phyloP scores from a whole-genome alignment of 805 yeast species.

The Saccharomyces kudriavzevii region DNA sequence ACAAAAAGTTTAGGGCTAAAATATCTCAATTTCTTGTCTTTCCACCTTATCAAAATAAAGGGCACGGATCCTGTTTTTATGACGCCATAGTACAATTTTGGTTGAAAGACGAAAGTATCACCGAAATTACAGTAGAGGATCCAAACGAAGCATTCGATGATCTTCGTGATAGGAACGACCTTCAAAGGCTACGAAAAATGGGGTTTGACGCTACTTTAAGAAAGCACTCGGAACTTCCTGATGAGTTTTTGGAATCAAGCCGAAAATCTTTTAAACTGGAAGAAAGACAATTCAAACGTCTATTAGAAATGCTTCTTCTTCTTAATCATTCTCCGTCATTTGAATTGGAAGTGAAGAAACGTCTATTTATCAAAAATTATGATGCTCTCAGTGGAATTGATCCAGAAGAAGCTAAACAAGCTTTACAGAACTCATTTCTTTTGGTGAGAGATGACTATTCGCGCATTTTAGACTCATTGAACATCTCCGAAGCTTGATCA shows the following conservation, averaged over 20 bases:
- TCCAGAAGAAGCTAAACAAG: slow-evolving; percentile 53
- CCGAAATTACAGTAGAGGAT: slow-evolving; percentile 84
- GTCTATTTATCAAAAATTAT: slow-evolving; percentile 70
- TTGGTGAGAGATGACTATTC: slow-evolving; percentile 63
- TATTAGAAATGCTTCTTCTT: slow-evolving; percentile 63
- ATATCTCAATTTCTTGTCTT: slow-evolving; percentile 81
- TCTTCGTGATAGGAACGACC: slow-evolving; percentile 75
- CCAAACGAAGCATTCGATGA: slow-evolving; percentile 91
- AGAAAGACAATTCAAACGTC: slow-evolving; percentile 66
- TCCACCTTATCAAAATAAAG: slow-evolving; percentile 72
- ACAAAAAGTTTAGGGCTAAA: slow-evolving; percentile 47
- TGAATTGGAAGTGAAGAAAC: slow-evolving; percentile 58
- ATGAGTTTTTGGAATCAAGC: slow-evolving; percentile 35
- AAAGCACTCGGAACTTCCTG: slow-evolving; percentile 18
- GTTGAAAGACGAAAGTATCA: slow-evolving; percentile 42
- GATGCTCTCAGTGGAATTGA: slow-evolving; percentile 69
- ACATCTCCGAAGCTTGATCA: not conserved
- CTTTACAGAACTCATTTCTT: slow-evolving; percentile 66
- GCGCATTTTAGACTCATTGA: slow-evolving; percentile 34
- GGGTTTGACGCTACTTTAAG: slow-evolving; percentile 30
- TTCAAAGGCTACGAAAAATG: slow-evolving; percentile 38
- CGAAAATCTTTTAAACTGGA: slow-evolving; percentile 51
- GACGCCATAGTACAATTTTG: slow-evolving; percentile 46
- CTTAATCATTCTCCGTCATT: slow-evolving; percentile 32
- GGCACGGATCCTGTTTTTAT: slow-evolving; percentile 67